phyloP scores from a whole-genome alignment of 495 filamentous ascomycete genomes.

The Trichoderma gamsii region DNA sequence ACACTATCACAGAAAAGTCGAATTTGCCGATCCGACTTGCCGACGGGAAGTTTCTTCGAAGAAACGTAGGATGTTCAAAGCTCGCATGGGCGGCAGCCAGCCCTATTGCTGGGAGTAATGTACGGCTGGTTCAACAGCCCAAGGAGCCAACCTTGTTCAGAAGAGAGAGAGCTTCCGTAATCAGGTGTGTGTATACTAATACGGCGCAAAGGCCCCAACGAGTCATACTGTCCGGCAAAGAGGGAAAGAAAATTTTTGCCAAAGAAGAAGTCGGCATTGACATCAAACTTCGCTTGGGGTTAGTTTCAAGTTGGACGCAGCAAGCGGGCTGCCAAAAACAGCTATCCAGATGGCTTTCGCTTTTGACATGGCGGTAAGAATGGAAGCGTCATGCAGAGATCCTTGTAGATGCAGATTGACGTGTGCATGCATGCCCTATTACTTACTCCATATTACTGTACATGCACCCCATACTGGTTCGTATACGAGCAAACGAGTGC shows the following conservation, averaged over 20 bases:
- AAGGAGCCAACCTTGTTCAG: background rate
- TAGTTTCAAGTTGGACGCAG: background rate
- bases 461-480: background rate
- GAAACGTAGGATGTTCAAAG: background rate
- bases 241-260: background rate
- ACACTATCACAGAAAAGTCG: background rate
- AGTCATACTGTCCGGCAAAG: background rate
- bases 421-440: conserved; percentile 9
- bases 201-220: background rate
- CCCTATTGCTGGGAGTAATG: background rate
- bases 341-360: background rate
- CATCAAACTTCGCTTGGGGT: conserved; percentile 4
- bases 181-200: background rate
- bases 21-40: background rate
- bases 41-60: background rate
- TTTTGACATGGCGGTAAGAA: conserved; percentile 9
- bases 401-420: conserved; percentile 12
- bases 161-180: background rate
- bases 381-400: background rate
- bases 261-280: background rate
- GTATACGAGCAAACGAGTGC: too few relatives aligned
- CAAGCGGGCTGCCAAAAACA: background rate
- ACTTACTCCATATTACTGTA: background rate
- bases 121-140: background rate
- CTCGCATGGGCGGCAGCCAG: background rate